Percentiles rank a stretch among this genome's conserved stretches.
phyloP scores from a whole-genome alignment of 2,329 filamentous ascomycete species.

The Pseudocercospora macadamiae region DNA sequence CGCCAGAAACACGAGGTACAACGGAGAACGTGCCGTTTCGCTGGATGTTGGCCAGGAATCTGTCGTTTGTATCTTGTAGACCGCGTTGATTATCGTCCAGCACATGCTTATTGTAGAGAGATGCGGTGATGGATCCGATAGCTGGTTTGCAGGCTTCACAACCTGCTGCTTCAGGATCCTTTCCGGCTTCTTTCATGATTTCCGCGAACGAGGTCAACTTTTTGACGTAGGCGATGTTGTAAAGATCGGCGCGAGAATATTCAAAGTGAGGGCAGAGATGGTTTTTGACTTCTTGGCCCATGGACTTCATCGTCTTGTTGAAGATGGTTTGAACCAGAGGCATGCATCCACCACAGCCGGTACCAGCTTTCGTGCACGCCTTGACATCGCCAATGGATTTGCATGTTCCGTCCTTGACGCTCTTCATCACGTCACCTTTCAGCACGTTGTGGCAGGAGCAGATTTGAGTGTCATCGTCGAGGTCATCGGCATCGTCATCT shows the following conservation, averaged over 20 bases:
- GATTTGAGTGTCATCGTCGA: slow-evolving; percentile 83
- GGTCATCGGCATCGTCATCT: slow-evolving; percentile 76
- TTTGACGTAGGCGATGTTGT: slow-evolving; percentile 85
- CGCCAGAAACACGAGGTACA: slow-evolving; percentile 77
- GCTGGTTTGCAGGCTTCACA: slow-evolving; percentile 88
- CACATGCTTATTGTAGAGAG: slow-evolving; percentile 81
- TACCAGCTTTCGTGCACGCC: slow-evolving; percentile 87
- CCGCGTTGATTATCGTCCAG: slow-evolving; percentile 72
- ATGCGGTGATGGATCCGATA: slow-evolving; percentile 77
- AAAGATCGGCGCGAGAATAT: slow-evolving; percentile 84
- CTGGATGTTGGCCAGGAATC: slow-evolving; percentile 86
- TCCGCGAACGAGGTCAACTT: slow-evolving; percentile 70
- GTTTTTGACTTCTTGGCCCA: slow-evolving; percentile 87
- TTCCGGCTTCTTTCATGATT: slow-evolving; percentile 79
- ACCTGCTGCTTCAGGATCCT: slow-evolving; percentile 70
- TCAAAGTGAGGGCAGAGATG: slow-evolving; percentile 82
- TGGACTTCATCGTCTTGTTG: slow-evolving; percentile 81
- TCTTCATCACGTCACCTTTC: slow-evolving; percentile 75
- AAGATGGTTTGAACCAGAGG: slow-evolving; percentile 87
- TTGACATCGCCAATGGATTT: slow-evolving; percentile 83
- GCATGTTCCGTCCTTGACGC: slow-evolving; percentile 76
- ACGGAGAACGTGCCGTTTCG: slow-evolving; percentile 90
- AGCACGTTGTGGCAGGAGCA: slow-evolving; percentile 93
- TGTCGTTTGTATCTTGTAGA: slow-evolving; percentile 88
- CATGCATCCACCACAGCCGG: slow-evolving; percentile 87